Conservation (phyloP, 306 rosid genomes). For the Geum urbanum region DNA sequence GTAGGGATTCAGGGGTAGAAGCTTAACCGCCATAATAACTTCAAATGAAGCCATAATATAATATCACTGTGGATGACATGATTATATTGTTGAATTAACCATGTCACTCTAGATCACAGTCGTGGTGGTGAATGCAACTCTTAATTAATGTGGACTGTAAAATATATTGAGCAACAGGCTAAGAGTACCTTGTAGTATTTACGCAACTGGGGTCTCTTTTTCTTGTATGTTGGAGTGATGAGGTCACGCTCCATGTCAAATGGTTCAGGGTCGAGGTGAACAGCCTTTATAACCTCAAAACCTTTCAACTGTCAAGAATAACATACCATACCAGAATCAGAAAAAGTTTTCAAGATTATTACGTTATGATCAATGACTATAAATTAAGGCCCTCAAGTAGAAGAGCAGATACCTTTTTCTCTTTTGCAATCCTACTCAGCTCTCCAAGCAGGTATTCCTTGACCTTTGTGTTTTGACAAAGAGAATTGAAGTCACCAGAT, state of each 20-base stretch:
- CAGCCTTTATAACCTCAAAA: slow-evolving; percentile 66
- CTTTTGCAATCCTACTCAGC: slow-evolving; percentile 68
- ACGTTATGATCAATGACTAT: neutral
- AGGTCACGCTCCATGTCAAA: slow-evolving; percentile 96
- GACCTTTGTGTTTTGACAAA: slow-evolving; percentile 64
- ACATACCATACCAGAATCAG: slow-evolving; percentile 12
- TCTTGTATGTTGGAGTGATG: slow-evolving; percentile 87
- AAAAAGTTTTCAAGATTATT: slow-evolving; percentile 15
- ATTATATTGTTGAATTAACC: neutral
- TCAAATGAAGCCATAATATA: neutral
- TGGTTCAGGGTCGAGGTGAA: slow-evolving; percentile 80
- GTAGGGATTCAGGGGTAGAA: neutral
- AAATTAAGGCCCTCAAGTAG: slow-evolving; percentile 3
- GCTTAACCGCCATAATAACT: neutral
- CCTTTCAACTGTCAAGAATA: slow-evolving; percentile 78
- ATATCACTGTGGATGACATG: neutral
- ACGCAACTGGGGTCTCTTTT: slow-evolving; percentile 86
- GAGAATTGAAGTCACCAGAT: slow-evolving; percentile 59
- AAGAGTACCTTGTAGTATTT: slow-evolving; percentile 74
- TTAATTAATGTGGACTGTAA: neutral
- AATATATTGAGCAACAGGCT: slow-evolving; percentile 7
- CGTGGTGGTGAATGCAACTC: neutral
- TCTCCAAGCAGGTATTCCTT: slow-evolving; percentile 59
- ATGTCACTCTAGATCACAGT: neutral
- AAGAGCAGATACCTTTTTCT: slow-evolving; percentile 59